A percentile compares a stretch with the other conserved stretches of the same genome.
Evolutionary conservation across 176 grass and related monocot species (phyloP).

Genomic region (Bromus sterilis): DNA sequence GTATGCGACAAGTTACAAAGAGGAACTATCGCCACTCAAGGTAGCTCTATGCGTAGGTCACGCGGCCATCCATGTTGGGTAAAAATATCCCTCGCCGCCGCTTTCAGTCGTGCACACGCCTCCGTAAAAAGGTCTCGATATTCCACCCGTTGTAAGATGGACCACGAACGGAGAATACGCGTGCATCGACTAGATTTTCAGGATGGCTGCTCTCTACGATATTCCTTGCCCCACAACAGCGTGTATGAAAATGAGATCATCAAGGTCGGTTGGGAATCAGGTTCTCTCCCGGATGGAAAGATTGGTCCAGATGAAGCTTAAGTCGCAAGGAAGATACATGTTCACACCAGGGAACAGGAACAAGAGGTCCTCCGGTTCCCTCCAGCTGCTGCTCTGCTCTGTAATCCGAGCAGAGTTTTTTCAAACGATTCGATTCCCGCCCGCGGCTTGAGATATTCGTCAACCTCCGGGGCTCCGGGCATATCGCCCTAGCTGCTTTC

Average conservation of each 20-base stretch:
- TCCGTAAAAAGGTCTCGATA: too few species aligned
- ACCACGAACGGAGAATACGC: too few species aligned
- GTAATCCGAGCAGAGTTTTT: not conserved
- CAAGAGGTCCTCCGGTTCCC: too few species aligned
- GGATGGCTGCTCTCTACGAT: not conserved
- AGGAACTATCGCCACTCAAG: too few species aligned
- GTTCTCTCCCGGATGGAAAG: not conserved
- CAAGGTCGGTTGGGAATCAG: not conserved
- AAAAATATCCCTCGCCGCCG: too few species aligned
- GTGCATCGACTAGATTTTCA: not conserved
- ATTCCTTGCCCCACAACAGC: not conserved
- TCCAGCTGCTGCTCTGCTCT: not conserved
- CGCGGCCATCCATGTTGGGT: too few species aligned
- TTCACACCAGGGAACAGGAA: not conserved
- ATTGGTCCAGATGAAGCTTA: not conserved
- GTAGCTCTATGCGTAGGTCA: too few species aligned
- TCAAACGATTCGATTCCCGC: not conserved
- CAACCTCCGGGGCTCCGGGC: not conserved
- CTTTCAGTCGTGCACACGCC: too few species aligned
- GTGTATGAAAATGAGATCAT: not conserved
- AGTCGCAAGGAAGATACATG: not conserved
- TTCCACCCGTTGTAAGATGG: too few species aligned
- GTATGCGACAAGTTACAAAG: too few species aligned
- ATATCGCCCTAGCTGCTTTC: not conserved
- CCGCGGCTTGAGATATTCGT: not conserved